Conservation (phyloP, 345 rosid species). For the Pseudoturritis turrita region DNA sequence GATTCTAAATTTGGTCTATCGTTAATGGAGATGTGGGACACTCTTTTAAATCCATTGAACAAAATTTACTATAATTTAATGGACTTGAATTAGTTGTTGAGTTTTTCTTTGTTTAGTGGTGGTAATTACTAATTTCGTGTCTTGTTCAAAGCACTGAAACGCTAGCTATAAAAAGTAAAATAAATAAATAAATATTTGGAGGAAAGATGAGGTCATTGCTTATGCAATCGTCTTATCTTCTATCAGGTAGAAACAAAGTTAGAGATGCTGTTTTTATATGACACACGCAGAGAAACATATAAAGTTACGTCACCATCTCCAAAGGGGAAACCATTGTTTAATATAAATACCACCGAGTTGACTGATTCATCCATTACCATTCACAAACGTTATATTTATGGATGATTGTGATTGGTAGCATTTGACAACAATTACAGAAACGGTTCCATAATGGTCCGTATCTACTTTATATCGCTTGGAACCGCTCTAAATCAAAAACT, state of each 20-base stretch:
- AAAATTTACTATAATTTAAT: too few relatives aligned
- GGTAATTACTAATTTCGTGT: background rate
- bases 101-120: background rate
- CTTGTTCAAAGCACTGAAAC: background rate
- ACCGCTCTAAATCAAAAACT: too few relatives aligned
- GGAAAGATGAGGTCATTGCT: conserved; percentile 21
- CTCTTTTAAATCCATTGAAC: too few relatives aligned
- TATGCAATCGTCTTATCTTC: conserved; percentile 15
- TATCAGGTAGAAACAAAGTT: background rate
- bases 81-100: background rate
- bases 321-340: too few relatives aligned
- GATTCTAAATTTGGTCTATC: background rate
- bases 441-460: too few relatives aligned
- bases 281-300: background rate
- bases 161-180: background rate
- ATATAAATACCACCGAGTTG: too few relatives aligned
- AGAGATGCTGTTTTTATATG: background rate
- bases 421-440: too few relatives aligned
- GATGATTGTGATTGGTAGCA: too few relatives aligned
- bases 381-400: too few relatives aligned
- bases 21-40: background rate
- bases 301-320: background rate
- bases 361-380: too few relatives aligned
- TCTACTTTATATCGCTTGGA: too few relatives aligned
- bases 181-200: background rate